Percentiles rank a stretch among this genome's conserved stretches.
These are phyloP conservation scores for Juglanconis oblonga DNA, from an alignment of 2,329 filamentous ascomycete species.

Conservation along the genomic window DNA sequence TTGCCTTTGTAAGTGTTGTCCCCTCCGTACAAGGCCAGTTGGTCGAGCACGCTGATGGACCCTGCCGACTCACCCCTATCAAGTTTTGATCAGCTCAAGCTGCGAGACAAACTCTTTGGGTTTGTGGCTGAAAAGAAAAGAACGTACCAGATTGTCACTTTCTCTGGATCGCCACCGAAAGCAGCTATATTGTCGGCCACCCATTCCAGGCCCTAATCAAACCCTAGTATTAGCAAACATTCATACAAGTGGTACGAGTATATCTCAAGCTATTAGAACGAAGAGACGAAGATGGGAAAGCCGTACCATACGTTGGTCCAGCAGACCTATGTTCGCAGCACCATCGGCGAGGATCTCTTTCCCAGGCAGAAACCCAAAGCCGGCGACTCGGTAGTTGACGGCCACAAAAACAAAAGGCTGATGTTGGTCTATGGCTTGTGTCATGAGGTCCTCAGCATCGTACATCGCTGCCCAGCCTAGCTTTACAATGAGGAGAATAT, in stretches of 20 bases:
- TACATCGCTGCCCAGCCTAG: conserved; percentile 51
- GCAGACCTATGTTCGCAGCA: conserved; percentile 65
- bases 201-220: not conserved
- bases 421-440: conserved; percentile 42
- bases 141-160: conserved; percentile 73
- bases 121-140: not conserved
- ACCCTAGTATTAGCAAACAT: not conserved
- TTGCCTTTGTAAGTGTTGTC: conserved; percentile 73
- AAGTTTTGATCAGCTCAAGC: not conserved
- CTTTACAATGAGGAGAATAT: conserved; percentile 19
- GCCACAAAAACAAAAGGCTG: conserved; percentile 72
- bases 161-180: conserved; percentile 77
- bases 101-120: not conserved
- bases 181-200: conserved; percentile 68
- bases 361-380: conserved; percentile 71
- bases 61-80: conserved; percentile 62
- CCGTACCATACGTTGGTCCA: conserved; percentile 70
- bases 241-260: not conserved
- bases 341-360: conserved; percentile 66
- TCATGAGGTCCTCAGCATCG: conserved; percentile 46
- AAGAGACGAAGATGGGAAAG: conserved; percentile 54
- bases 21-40: conserved; percentile 72
- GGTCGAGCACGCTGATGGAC: conserved; percentile 70
- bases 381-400: conserved; percentile 74
- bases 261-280: too few species aligned